Evolutionary conservation across 345 rosid genomes (phyloP).

Genomic region (Moringa oleifera): DNA sequence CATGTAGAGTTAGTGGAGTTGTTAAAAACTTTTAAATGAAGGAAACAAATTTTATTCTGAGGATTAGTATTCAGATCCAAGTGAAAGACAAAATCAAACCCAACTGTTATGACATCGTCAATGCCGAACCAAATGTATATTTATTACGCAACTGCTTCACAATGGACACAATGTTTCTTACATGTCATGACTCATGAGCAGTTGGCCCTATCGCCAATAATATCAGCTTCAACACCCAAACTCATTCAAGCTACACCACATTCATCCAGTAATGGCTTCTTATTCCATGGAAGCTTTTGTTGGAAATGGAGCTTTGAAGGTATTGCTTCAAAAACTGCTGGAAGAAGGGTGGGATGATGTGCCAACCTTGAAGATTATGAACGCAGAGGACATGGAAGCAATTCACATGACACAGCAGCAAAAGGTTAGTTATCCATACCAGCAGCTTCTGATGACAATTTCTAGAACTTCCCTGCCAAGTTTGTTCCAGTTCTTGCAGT

Average conservation of each 20-base stretch:
- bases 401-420: conserved; percentile 48
- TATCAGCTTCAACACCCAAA: conserved; percentile 1
- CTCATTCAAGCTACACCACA: background rate
- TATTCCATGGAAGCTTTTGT: conserved; percentile 56
- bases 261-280: conserved; percentile 38
- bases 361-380: conserved; percentile 64
- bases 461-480: background rate
- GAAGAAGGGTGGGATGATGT: conserved; percentile 82
- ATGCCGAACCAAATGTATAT: conserved; percentile 8
- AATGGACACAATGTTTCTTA: background rate
- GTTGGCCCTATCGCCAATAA: conserved; percentile 3
- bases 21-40: too few relatives aligned
- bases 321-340: conserved; percentile 43
- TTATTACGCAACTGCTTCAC: background rate
- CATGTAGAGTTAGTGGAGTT: too few relatives aligned
- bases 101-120: background rate
- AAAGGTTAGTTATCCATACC: conserved; percentile 29
- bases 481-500: conserved; percentile 2
- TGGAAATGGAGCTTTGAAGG: conserved; percentile 46
- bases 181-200: conserved; percentile 7
- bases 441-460: background rate
- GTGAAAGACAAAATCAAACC: background rate
- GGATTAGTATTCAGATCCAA: background rate
- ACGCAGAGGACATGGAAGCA: conserved; percentile 48
- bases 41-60: background rate